phyloP scores from a whole-genome alignment of 768 basidiomycete genomes.

The Amanita subjunquillea region DNA sequence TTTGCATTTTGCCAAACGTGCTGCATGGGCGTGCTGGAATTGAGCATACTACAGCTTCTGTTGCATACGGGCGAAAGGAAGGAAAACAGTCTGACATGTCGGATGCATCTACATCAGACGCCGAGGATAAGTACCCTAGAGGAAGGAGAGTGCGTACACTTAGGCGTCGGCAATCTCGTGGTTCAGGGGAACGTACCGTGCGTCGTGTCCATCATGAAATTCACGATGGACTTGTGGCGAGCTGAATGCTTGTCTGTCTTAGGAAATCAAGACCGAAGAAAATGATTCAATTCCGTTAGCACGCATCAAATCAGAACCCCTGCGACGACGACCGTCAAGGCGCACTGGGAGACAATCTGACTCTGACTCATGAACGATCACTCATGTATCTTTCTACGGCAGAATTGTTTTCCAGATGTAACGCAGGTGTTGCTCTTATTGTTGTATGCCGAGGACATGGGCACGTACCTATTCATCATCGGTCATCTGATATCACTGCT shows the following conservation, averaged over 20 bases:
- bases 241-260: constrained; percentile 5
- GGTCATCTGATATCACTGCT: not conserved
- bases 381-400: constrained; percentile 9
- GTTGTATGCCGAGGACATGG: not conserved
- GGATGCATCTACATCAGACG: constrained; percentile 11
- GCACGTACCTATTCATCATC: not conserved
- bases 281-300: constrained; percentile 19
- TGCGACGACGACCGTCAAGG: constrained; percentile 39
- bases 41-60: not conserved
- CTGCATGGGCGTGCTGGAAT: not conserved
- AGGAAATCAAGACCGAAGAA: constrained; percentile 18
- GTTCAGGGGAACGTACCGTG: constrained; percentile 14
- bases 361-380: constrained; percentile 2
- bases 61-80: not conserved
- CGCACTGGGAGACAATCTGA: constrained; percentile 11
- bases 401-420: not conserved
- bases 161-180: constrained; percentile 12
- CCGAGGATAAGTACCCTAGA: constrained; percentile 9
- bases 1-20: constrained; percentile 3
- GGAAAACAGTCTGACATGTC: not conserved
- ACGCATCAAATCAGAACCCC: constrained; percentile 17
- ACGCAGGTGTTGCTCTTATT: not conserved
- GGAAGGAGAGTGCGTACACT: constrained; percentile 14
- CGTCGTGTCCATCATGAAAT: constrained; percentile 3
- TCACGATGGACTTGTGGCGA: not conserved